phyloP scores from a whole-genome alignment of 1,139 yeast genomes.

The Kodamaea suecica region DNA sequence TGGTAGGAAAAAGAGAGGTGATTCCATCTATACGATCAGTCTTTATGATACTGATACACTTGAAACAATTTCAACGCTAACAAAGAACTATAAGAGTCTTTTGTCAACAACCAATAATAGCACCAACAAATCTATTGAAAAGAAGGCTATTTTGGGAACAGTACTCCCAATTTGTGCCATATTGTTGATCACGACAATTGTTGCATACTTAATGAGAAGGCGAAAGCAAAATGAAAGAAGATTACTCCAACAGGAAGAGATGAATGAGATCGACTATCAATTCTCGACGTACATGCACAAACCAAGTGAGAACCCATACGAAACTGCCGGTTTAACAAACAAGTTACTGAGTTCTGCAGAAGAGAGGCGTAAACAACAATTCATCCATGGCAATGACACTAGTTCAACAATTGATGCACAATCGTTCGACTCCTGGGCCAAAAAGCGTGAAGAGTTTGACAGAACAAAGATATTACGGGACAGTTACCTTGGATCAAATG shows the following conservation, averaged over 20 bases:
- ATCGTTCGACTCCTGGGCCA: constrained; percentile 48
- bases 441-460: constrained; percentile 50
- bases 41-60: constrained; percentile 27
- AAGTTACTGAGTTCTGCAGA: neutral
- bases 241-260: constrained; percentile 15
- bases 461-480: constrained; percentile 20
- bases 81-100: constrained; percentile 12
- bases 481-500: constrained; percentile 32
- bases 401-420: constrained; percentile 32
- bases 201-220: constrained; percentile 21
- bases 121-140: constrained; percentile 13
- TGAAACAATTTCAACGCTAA: constrained; percentile 20
- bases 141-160: constrained; percentile 36
- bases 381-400: constrained; percentile 34
- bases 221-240: constrained; percentile 14
- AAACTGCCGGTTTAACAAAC: constrained; percentile 2
- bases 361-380: neutral
- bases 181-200: constrained; percentile 17
- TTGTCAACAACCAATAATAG: constrained; percentile 8
- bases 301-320: constrained; percentile 8
- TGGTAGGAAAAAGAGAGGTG: constrained; percentile 11
- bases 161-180: constrained; percentile 31
- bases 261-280: constrained; percentile 34
- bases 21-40: constrained; percentile 19
- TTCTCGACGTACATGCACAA: constrained; percentile 25